Percentiles rank a stretch among this genome's conserved stretches.
These are phyloP conservation scores for Delphinella strobiligena DNA, from an alignment of 2,329 filamentous ascomycete genomes.

Conservation along the genomic window DNA sequence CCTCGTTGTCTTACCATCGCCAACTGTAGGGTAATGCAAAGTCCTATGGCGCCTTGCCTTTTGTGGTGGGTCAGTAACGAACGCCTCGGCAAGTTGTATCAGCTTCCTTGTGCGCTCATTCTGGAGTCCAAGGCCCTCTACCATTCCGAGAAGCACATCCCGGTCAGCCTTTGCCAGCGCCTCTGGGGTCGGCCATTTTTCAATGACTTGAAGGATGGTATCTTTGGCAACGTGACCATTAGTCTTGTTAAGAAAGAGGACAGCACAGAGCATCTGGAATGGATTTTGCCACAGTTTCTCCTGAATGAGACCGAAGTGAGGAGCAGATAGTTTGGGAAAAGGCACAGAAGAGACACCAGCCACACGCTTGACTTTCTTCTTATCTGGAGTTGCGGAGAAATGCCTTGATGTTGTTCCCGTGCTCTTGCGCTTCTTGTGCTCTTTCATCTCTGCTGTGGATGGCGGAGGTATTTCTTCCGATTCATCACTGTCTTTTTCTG, in stretches of 20 bases:
- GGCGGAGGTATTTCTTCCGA: background rate
- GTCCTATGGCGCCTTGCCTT: constrained; percentile 45
- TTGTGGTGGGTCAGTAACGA: constrained; percentile 51
- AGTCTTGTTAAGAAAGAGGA: constrained; percentile 77
- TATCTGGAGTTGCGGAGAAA: constrained; percentile 17
- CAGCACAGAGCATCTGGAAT: constrained; percentile 69
- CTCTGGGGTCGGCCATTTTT: constrained; percentile 53
- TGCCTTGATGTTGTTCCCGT: constrained; percentile 22
- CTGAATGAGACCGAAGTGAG: constrained; percentile 68
- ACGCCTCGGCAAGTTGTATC: constrained; percentile 57
- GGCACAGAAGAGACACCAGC: constrained; percentile 34
- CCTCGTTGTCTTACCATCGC: constrained; percentile 37
- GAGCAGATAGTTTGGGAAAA: constrained; percentile 54
- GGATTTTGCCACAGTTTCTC: constrained; percentile 64
- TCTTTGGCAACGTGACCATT: constrained; percentile 63
- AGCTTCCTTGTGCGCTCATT: constrained; percentile 55
- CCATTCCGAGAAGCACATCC: constrained; percentile 48
- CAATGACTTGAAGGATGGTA: constrained; percentile 56
- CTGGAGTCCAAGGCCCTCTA: constrained; percentile 60
- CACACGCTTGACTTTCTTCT: constrained; percentile 11
- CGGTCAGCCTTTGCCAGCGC: constrained; percentile 47
- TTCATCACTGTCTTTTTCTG: background rate
- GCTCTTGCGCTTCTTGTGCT: constrained; percentile 17
- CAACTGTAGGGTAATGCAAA: constrained; percentile 41
- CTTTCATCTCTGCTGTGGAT: background rate